Evolutionary conservation across 768 basidiomycete genomes (phyloP).

Genomic region (Lentinula raphanica): DNA sequence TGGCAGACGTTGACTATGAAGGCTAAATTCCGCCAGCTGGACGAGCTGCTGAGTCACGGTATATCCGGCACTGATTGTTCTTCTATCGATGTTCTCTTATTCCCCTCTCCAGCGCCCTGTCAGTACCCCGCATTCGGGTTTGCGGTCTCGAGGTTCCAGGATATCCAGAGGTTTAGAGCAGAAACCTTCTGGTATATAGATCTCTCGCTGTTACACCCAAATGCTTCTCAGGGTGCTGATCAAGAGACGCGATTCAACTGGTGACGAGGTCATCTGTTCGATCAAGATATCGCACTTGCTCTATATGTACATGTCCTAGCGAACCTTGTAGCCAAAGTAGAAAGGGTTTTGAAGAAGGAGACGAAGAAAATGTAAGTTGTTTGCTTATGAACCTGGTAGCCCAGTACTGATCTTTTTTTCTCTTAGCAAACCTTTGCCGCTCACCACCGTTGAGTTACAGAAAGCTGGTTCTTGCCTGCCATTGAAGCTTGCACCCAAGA

Average conservation of each 20-base stretch:
- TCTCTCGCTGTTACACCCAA: constrained; percentile 47
- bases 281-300: constrained; percentile 54
- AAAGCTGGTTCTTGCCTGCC: constrained; percentile 90
- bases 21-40: constrained; percentile 50
- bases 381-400: not conserved
- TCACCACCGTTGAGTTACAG: constrained; percentile 96
- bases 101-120: constrained; percentile 78
- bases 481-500: constrained; percentile 88
- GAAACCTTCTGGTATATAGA: constrained; percentile 94
- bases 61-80: constrained; percentile 13
- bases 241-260: constrained; percentile 79
- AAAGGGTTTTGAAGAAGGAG: constrained; percentile 75
- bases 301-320: constrained; percentile 70
- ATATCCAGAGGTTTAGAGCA: constrained; percentile 79
- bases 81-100: constrained; percentile 3
- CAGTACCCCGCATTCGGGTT: constrained; percentile 99
- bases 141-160: constrained; percentile 87
- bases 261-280: constrained; percentile 83
- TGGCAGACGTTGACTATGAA: constrained; percentile 80
- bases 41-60: constrained; percentile 84
- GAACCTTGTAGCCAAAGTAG: constrained; percentile 62
- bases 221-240: constrained; percentile 32
- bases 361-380: constrained; percentile 87
- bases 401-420: not conserved
- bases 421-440: constrained; percentile 86